Base-by-base conservation (phyloP, 805 yeast species). In the Pichia nanzhaoensis region DNA sequence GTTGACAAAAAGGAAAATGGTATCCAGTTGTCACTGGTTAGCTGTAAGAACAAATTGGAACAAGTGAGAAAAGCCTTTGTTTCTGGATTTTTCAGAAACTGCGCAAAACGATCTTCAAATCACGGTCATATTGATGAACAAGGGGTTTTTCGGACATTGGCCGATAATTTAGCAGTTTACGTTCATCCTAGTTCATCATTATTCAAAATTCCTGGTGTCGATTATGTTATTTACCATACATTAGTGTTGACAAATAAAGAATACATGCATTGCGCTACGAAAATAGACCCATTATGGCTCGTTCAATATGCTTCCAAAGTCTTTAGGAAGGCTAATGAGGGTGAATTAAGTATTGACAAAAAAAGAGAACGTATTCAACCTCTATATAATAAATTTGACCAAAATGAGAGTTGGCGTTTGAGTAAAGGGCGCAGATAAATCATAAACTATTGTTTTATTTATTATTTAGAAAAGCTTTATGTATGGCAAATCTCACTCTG, bases 121-220 rank as follows among this genome's bases (percentile, higher is more conserved):
- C 59, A 57, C 39, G 56, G 58, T 4, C 57, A 55, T 34, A 40
- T 36, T 22, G 45, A 54, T 31, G 78, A 84, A 56, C 73, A 77
- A 59, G 67, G 75, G 41, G 50, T 67, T 52, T 68, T 69, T 68
- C 61, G 75, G 47, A 76, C 85, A 1, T 68, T 84, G 12, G 69
- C 78, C 12, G 90, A 84, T 51, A 77, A 77, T 30, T 81, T 85
- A 0, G 78, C 82, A 1, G 95, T 90, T 14, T 78, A 74, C 47
- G 73, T 91, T 48, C 97, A 91, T 60, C 99, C 99, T 1, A 84
- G 95, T 2, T 84, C 95, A 49, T 67, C 88, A 4, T 61, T 91
- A 17, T 78, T 74, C 57, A 68, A 67, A 46, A 72, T 69, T 35
- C 54, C 55, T 32, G 63, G 62, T 2, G 85, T 91, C 12, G 91